Evolutionary conservation across 345 rosid genomes (phyloP).

Genomic region (Acer saccharum): DNA sequence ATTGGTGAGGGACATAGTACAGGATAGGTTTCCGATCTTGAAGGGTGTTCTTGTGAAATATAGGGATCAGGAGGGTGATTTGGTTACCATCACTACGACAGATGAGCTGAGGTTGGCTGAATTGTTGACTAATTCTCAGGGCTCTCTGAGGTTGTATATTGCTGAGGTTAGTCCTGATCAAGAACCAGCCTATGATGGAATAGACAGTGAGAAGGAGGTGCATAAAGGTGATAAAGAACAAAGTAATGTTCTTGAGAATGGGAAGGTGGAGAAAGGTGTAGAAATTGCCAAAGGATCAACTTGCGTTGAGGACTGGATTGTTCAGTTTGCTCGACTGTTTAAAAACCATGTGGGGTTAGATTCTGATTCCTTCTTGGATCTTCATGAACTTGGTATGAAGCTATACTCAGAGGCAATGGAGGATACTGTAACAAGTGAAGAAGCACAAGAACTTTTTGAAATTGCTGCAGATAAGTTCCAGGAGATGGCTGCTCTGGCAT

Average conservation of each 20-base stretch:
- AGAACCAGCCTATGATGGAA: slow-evolving; percentile 83
- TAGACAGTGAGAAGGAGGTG: slow-evolving; percentile 35
- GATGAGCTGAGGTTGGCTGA: slow-evolving; percentile 83
- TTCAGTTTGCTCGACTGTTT: slow-evolving; percentile 86
- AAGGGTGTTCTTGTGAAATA: slow-evolving; percentile 82
- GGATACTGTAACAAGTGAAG: slow-evolving; percentile 79
- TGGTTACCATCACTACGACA: slow-evolving; percentile 82
- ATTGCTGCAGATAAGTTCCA: slow-evolving; percentile 91
- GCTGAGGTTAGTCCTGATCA: slow-evolving; percentile 75
- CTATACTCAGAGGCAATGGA: slow-evolving; percentile 94
- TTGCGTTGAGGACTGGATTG: slow-evolving; percentile 79
- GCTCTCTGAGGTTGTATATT: slow-evolving; percentile 74
- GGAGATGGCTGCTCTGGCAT: slow-evolving; percentile 94
- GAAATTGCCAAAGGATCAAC: slow-evolving; percentile 42
- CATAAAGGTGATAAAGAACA: slow-evolving; percentile 31
- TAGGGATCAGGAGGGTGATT: slow-evolving; percentile 88
- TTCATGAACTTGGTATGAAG: slow-evolving; percentile 95
- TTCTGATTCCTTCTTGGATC: slow-evolving; percentile 90
- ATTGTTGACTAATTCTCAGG: slow-evolving; percentile 47
- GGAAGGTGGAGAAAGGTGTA: slow-evolving; percentile 36
- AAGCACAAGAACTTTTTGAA: slow-evolving; percentile 83
- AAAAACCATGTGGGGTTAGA: slow-evolving; percentile 96
- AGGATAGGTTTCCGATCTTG: slow-evolving; percentile 76
- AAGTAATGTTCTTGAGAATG: slow-evolving; percentile 45
- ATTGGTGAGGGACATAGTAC: slow-evolving; percentile 74